Evolutionary conservation across 1,284 basidiomycete genomes (phyloP).

Genomic region (Cutaneotrichosporon dermatis): DNA sequence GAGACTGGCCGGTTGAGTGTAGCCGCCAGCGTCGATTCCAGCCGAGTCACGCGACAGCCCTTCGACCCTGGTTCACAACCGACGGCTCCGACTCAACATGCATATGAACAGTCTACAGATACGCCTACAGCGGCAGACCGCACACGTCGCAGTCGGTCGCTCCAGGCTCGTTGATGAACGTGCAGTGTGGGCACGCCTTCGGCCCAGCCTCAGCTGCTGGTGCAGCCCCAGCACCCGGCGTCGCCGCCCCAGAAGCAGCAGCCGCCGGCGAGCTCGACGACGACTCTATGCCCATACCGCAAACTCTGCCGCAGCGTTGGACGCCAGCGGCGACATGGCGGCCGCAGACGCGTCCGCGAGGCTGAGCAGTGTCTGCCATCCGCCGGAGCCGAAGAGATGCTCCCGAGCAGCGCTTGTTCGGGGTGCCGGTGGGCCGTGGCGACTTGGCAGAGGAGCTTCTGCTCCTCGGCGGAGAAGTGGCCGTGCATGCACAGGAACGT

Average conservation of each 20-base stretch:
- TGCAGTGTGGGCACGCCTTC: conserved; percentile 88
- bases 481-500: conserved; percentile 80
- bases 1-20: no score
- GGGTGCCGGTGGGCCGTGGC: conserved; percentile 56
- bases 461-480: conserved; percentile 71
- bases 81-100: no score
- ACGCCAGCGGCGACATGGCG: not conserved
- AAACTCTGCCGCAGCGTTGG: conserved; percentile 13
- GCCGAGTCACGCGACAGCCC: no score
- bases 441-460: conserved; percentile 63
- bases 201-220: conserved; percentile 25
- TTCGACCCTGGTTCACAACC: no score
- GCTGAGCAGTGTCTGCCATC: conserved; percentile 81
- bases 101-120: no score
- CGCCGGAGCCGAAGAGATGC: conserved; percentile 38
- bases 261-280: conserved; percentile 4
- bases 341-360: conserved; percentile 67
- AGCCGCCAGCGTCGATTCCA: no score
- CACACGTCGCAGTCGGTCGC: conserved; percentile 89
- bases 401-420: conserved; percentile 31
- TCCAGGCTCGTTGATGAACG: conserved; percentile 78
- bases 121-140: conserved; percentile 60
- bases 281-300: conserved; percentile 18
- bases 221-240: conserved; percentile 18
- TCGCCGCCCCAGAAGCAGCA: conserved; percentile 17